Percentiles rank a stretch among this genome's conserved stretches.
Conservation (phyloP, 805 yeast species). For the Kazachstania viticola region DNA sequence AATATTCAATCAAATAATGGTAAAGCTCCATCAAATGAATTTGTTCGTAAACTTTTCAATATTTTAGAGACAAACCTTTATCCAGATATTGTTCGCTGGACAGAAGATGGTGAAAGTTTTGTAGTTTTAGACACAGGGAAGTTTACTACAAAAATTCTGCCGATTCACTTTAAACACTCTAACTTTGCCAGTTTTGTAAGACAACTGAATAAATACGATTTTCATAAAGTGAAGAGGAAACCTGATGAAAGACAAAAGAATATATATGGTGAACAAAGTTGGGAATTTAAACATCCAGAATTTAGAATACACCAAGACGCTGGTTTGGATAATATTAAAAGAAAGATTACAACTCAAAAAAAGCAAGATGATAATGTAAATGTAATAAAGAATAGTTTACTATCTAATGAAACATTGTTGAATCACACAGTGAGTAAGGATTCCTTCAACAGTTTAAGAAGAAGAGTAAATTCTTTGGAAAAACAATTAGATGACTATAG, state of each 20-base stretch:
- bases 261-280: constrained; percentile 65
- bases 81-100: constrained; percentile 73
- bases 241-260: constrained; percentile 44
- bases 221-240: constrained; percentile 81
- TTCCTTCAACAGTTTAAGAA: constrained; percentile 22
- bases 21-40: constrained; percentile 47
- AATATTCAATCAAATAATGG: no score
- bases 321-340: constrained; percentile 75
- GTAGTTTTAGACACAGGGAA: constrained; percentile 84
- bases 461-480: constrained; percentile 26
- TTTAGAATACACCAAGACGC: constrained; percentile 66
- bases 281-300: constrained; percentile 93
- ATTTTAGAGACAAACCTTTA: constrained; percentile 81
- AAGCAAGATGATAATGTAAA: constrained; percentile 24
- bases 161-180: constrained; percentile 87
- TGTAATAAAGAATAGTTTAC: constrained; percentile 11
- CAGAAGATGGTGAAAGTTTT: constrained; percentile 73
- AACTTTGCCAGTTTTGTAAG: constrained; percentile 93
- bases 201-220: constrained; percentile 92
- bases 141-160: constrained; percentile 79
- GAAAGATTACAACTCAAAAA: constrained; percentile 60
- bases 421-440: constrained; percentile 18
- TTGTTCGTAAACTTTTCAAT: constrained; percentile 65
- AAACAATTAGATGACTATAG: constrained; percentile 15
- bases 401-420: constrained; percentile 10